phyloP scores from a whole-genome alignment of 768 basidiomycete genomes.

The Agrocybe pediades region DNA sequence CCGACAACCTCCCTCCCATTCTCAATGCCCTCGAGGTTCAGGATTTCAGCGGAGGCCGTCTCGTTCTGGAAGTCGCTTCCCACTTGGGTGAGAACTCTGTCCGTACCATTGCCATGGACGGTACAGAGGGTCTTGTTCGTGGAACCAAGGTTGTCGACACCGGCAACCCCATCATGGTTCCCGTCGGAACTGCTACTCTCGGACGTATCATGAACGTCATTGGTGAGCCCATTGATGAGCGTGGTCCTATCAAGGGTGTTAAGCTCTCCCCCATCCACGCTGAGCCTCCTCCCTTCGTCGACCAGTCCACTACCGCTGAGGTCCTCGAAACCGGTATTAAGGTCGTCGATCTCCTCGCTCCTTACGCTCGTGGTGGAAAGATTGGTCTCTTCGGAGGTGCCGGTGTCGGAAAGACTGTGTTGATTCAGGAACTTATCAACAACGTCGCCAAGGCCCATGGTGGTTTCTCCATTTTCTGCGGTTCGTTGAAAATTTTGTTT shows the following conservation, averaged over 20 bases:
- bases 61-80: constrained; percentile 98
- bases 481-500: constrained; percentile 41
- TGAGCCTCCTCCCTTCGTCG: constrained; percentile 95
- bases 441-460: constrained; percentile 99
- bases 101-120: constrained; percentile 99
- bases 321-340: constrained; percentile 99
- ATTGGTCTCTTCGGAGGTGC: constrained; percentile 99
- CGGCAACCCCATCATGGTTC: constrained; percentile 94
- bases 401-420: constrained; percentile 99
- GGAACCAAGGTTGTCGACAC: constrained; percentile 98
- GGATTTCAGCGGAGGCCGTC: constrained; percentile 90
- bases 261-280: constrained; percentile 93
- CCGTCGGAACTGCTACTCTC: constrained; percentile 91
- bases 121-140: constrained; percentile 99
- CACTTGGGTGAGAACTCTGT: constrained; percentile 99
- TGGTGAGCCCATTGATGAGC: constrained; percentile 99
- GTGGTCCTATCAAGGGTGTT: constrained; percentile 97
- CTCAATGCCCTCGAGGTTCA: constrained; percentile 99
- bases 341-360: constrained; percentile 99
- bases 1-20: constrained; percentile 93
- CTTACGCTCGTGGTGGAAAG: constrained; percentile 99
- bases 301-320: constrained; percentile 98
- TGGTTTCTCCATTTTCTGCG: constrained; percentile 99
- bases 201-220: constrained; percentile 99
- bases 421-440: constrained; percentile 99